Evolutionary conservation across 306 rosid species (phyloP), one percentile per base, ranked within the genome.

Genomic region (Cucumis hystrix): DNA sequence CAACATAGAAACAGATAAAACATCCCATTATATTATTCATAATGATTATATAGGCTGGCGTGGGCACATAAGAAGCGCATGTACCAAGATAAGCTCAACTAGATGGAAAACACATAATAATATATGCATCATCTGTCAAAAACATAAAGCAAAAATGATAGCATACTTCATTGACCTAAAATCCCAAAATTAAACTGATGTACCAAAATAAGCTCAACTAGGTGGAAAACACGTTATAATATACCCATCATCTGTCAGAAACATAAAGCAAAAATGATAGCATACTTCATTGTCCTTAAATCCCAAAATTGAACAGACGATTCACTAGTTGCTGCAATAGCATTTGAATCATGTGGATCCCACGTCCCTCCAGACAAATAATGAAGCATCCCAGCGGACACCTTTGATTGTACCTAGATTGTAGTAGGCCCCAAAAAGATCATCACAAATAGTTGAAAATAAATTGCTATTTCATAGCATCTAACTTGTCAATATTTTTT

Each of bases 321-420:
- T 87, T 92, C 98, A 85, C 84, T 87, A 78, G 89, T 92, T 63
- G 89, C 90, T 25, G 93, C 95, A 80, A 95, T 85, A 81, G 93
- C 92, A 89, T 91, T 92, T 80, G 83, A 80, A 79, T 95, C 96
- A 85, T 95, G 98, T 5, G 98, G 98, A 88, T 95, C 97, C 97
- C 98, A 95, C 77, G 97, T 93, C 55, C 98, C 97, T 86, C 96
- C 98, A 83, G 95, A 88, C 74, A 93, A 83, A 83, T 86, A 84
- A 86, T 88, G 98, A 84, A 91, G 79, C 85, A 89, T 82, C 61
- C 97, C 97, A 68, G 91, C 93, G 18, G 99, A 92, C 82, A 90
- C 93, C 83, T 90, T 88, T 0, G 97, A 90, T 85, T 95, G 97
- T 65, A 89, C 90, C 99, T 95, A 83, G 62, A 74, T 74, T 33